phyloP scores from a whole-genome alignment of 2,329 filamentous ascomycete species.

The Neobulgaria alba region DNA sequence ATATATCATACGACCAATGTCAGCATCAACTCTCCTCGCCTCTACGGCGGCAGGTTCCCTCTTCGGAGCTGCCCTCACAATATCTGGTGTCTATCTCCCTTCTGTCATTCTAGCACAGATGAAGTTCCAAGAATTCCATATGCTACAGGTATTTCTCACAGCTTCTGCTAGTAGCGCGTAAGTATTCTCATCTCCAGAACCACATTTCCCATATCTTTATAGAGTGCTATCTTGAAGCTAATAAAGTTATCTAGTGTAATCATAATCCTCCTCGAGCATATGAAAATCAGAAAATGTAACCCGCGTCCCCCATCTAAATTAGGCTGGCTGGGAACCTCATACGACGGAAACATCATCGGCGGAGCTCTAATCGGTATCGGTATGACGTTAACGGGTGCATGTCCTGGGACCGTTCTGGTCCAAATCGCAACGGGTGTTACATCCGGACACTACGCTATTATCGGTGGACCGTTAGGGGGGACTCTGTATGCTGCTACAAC shows the following conservation, averaged over 20 bases:
- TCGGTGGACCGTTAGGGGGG: no score
- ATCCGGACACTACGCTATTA: conserved; percentile 3
- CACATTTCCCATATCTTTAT: no score
- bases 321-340: no score
- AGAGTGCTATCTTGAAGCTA: no score
- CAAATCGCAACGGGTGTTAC: conserved; percentile 38
- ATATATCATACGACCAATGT: no score
- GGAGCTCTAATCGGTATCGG: conserved; percentile 54
- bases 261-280: conserved; percentile 38
- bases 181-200: conserved; percentile 23
- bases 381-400: conserved; percentile 57
- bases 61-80: conserved; percentile 54
- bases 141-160: conserved; percentile 55
- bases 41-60: conserved; percentile 41
- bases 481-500: no score
- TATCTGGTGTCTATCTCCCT: conserved; percentile 52
- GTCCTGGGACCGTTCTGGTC: conserved; percentile 54
- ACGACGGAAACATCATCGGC: conserved; percentile 58
- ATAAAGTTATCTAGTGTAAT: conserved; percentile 30
- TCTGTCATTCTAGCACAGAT: conserved; percentile 53
- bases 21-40: neutral
- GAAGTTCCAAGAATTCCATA: conserved; percentile 52
- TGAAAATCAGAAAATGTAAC: conserved; percentile 30
- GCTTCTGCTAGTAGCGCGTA: conserved; percentile 55
- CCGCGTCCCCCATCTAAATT: conserved; percentile 5